Percentiles rank a stretch among this genome's conserved stretches.
Conservation (phyloP, 208 protist genomes). For the Leishmania martiniquensis region DNA sequence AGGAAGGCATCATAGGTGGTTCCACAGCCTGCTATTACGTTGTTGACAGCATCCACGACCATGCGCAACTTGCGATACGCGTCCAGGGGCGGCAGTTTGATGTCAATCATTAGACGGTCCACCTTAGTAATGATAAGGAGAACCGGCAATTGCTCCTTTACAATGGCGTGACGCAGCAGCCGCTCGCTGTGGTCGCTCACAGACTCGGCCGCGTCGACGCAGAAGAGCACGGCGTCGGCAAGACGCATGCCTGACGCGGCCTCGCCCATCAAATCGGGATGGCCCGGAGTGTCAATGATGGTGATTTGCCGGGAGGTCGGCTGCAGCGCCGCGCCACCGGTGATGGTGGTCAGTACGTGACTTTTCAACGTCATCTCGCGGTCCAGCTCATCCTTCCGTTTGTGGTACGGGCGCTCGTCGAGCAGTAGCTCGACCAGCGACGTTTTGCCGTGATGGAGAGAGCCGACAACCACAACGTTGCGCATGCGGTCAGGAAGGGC, state of each 20-base stretch:
- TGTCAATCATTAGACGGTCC: conserved; percentile 98
- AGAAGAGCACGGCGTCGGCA: conserved; percentile 95
- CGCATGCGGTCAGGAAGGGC: conserved; percentile 83
- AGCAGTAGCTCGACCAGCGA: conserved; percentile 92
- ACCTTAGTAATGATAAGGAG: conserved; percentile 97
- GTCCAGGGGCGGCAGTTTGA: conserved; percentile 98
- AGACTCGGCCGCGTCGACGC: conserved; percentile 98
- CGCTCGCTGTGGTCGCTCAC: conserved; percentile 81
- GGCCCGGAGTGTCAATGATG: conserved; percentile 98
- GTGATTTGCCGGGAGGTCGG: conserved; percentile 89
- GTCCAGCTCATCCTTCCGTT: conserved; percentile 64
- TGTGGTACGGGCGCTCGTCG: conserved; percentile 36
- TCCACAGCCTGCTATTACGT: conserved; percentile 73
- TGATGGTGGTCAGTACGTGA: conserved; percentile 61
- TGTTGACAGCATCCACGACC: conserved; percentile 97
- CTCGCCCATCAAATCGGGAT: conserved; percentile 98
- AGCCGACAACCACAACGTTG: conserved; percentile 95
- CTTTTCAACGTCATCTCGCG: conserved; percentile 74
- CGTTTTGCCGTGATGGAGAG: conserved; percentile 98
- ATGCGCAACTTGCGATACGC: conserved; percentile 98
- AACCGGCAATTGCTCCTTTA: conserved; percentile 84
- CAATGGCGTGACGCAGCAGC: conserved; percentile 86
- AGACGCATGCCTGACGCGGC: conserved; percentile 92
- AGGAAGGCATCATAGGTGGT: conserved; percentile 34
- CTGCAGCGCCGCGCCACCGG: conserved; percentile 50